A percentile compares a stretch with the other conserved stretches of the same genome.
phyloP scores from a whole-genome alignment of 2,329 filamentous ascomycete species.

The Aspergillus pseudonomiae region DNA sequence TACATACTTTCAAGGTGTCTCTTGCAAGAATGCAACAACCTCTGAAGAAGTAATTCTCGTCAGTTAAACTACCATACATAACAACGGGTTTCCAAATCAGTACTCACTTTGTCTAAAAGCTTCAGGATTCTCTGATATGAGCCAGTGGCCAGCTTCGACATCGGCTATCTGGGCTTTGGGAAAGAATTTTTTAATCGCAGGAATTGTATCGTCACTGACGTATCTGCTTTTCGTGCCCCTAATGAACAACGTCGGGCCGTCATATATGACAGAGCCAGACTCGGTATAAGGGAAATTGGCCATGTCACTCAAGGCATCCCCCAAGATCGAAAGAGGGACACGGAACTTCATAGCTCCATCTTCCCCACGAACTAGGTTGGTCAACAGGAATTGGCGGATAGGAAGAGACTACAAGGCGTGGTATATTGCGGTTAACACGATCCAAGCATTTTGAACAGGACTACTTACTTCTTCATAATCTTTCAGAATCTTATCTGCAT shows the following conservation, averaged over 20 bases:
- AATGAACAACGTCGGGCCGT: conserved; percentile 79
- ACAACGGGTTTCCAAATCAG: background rate
- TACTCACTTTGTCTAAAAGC: conserved; percentile 43
- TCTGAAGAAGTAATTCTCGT: conserved; percentile 21
- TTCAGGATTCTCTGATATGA: conserved; percentile 50
- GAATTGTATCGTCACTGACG: conserved; percentile 43
- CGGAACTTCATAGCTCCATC: conserved; percentile 69
- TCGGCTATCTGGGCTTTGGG: conserved; percentile 44
- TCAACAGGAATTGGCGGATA: conserved; percentile 88
- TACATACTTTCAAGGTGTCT: conserved; percentile 16
- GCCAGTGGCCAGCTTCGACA: conserved; percentile 48
- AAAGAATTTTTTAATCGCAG: conserved; percentile 46
- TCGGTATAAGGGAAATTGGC: conserved; percentile 87
- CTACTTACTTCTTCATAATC: conserved; percentile 68
- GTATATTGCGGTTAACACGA: background rate
- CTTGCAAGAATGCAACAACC: conserved; percentile 38
- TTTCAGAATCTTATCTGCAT: conserved; percentile 78
- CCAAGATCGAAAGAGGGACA: conserved; percentile 74
- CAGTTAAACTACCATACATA: conserved; percentile 7
- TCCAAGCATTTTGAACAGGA: conserved; percentile 3
- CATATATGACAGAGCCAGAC: conserved; percentile 68
- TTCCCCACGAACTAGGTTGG: conserved; percentile 70
- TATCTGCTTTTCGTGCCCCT: conserved; percentile 46
- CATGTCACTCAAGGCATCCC: conserved; percentile 69
- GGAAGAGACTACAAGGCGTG: conserved; percentile 58